Percentiles rank a stretch among this genome's conserved stretches.
phyloP scores from a whole-genome alignment of 2,329 filamentous ascomycete species.

The Sporothrix schenckii region DNA sequence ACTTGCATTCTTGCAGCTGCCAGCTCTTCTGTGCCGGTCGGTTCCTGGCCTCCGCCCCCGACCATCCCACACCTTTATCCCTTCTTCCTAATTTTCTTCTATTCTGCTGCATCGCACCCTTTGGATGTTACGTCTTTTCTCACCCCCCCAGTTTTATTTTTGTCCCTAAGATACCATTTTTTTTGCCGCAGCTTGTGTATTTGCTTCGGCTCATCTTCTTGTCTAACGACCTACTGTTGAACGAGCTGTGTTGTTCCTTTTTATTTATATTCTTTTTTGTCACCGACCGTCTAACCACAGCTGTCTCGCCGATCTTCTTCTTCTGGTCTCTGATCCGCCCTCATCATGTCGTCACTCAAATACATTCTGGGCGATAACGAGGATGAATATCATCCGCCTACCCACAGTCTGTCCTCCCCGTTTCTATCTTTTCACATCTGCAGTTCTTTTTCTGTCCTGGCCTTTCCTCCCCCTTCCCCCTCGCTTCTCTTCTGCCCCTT shows the following conservation, averaged over 20 bases:
- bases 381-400: conserved; percentile 12
- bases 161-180: neutral
- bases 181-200: conserved; percentile 16
- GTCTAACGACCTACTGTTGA: neutral
- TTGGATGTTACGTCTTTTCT: conserved; percentile 18
- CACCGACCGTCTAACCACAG: neutral
- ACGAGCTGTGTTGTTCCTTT: neutral
- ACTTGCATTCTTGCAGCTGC: conserved; percentile 25
- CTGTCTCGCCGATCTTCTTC: neutral
- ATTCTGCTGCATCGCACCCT: neutral
- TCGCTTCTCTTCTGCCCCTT: neutral
- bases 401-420: neutral
- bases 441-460: neutral
- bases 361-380: conserved; percentile 29
- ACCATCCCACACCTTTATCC: conserved; percentile 14
- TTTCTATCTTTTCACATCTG: neutral
- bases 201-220: conserved; percentile 3
- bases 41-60: conserved; percentile 11
- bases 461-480: neutral
- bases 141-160: conserved; percentile 25
- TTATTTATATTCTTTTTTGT: neutral
- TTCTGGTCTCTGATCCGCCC: neutral
- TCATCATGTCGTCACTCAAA: conserved; percentile 31
- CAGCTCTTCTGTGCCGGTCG: conserved; percentile 1
- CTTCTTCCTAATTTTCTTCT: neutral